Conservation (phyloP, 75 land plant genomes). For the Pinus taeda region DNA sequence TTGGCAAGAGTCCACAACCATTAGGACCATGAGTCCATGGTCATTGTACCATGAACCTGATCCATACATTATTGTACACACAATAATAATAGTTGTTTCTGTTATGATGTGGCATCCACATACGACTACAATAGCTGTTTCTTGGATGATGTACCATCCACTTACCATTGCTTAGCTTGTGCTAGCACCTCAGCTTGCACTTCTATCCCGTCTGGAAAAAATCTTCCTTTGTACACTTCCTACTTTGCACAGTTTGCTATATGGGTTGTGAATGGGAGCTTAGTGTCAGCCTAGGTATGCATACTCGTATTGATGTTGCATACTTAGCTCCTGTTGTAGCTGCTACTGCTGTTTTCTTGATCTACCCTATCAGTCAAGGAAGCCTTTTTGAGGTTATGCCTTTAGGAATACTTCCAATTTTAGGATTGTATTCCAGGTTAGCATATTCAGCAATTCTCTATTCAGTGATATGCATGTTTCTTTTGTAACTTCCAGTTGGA, state of each 20-base stretch:
- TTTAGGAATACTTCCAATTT: conserved; percentile 8
- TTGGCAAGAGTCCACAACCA: too few relatives aligned
- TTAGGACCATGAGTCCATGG: too few relatives aligned
- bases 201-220: too few relatives aligned
- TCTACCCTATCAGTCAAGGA: conserved; percentile 14
- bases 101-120: too few relatives aligned
- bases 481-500: conserved; percentile 19
- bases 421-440: conserved; percentile 2
- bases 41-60: too few relatives aligned
- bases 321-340: conserved; percentile 15
- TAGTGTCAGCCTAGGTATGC: conserved; percentile 11
- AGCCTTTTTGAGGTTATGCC: conserved; percentile 13
- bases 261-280: conserved; percentile 17
- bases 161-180: too few relatives aligned
- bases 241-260: conserved; percentile 14
- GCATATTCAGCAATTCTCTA: conserved; percentile 14
- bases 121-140: too few relatives aligned
- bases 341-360: conserved; percentile 13
- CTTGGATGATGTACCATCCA: too few relatives aligned
- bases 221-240: conserved; percentile 2
- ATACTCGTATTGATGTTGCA: conserved; percentile 14
- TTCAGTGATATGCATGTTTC: conserved; percentile 17
- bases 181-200: too few relatives aligned
- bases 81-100: too few relatives aligned
- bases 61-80: too few relatives aligned